phyloP scores from a whole-genome alignment of 768 basidiomycete genomes.

The Fistulinella prunicolor region DNA sequence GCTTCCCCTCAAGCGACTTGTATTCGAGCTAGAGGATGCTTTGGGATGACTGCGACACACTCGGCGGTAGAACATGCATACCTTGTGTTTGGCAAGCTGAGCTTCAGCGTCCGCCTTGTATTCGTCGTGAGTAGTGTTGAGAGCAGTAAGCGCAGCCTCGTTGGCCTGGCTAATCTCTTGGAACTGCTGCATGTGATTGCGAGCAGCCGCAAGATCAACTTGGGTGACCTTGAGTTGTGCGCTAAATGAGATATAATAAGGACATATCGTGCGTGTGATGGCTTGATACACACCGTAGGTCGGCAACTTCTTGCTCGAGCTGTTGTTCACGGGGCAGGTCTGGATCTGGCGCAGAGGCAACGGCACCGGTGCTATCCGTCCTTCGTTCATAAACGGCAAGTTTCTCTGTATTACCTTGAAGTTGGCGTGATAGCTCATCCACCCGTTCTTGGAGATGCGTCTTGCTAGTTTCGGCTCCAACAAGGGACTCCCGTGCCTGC shows the following conservation, averaged over 20 bases:
- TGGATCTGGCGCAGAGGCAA: slow-evolving; percentile 37
- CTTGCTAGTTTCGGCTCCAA: slow-evolving; percentile 74
- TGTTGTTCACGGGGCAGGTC: slow-evolving; percentile 69
- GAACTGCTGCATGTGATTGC: slow-evolving; percentile 78
- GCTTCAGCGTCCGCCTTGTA: slow-evolving; percentile 72
- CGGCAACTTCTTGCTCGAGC: slow-evolving; percentile 80
- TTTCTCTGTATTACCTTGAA: slow-evolving; percentile 81
- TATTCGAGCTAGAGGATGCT: slow-evolving; percentile 52
- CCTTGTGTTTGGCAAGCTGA: slow-evolving; percentile 66
- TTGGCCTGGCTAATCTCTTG: slow-evolving; percentile 81
- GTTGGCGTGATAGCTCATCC: slow-evolving; percentile 45
- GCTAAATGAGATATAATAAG: slow-evolving; percentile 35
- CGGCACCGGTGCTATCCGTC: slow-evolving; percentile 30
- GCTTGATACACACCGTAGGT: slow-evolving; percentile 57
- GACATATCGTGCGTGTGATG: neutral
- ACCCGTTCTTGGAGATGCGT: slow-evolving; percentile 70
- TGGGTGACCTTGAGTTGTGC: slow-evolving; percentile 74
- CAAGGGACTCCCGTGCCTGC: slow-evolving; percentile 65
- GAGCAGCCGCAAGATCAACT: slow-evolving; percentile 69
- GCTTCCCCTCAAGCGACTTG: slow-evolving; percentile 59
- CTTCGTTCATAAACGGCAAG: slow-evolving; percentile 83
- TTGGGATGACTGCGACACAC: neutral
- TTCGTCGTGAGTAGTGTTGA: slow-evolving; percentile 75
- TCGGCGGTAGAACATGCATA: slow-evolving; percentile 28
- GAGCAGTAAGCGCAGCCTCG: slow-evolving; percentile 67